Evolutionary conservation across 805 yeast genomes (phyloP).

Genomic region (Suhomyces sp.): DNA sequence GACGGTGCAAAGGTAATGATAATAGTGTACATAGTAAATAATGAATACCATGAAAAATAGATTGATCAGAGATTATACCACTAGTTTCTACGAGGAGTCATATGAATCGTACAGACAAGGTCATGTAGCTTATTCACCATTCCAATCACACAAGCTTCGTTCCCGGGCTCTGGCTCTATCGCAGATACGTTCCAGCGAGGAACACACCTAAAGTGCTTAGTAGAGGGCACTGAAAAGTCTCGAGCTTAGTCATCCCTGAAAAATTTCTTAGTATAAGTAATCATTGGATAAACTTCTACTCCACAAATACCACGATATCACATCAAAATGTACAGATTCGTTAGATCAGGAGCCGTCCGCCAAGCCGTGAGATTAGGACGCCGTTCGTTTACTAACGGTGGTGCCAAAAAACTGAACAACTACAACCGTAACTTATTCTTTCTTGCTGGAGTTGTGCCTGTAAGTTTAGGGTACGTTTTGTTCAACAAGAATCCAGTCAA

Average conservation of each 20-base stretch:
- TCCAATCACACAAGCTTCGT: too few species aligned
- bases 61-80: too few species aligned
- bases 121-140: too few species aligned
- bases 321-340: slow-evolving; percentile 20
- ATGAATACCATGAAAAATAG: background rate
- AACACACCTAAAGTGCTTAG: background rate
- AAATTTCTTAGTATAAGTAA: slow-evolving; percentile 3
- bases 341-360: slow-evolving; percentile 15
- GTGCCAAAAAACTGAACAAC: slow-evolving; percentile 5
- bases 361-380: slow-evolving; percentile 12
- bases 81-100: too few species aligned
- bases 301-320: too few species aligned
- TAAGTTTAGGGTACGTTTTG: slow-evolving; percentile 9
- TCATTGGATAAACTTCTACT: too few species aligned
- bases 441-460: slow-evolving; percentile 16
- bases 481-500: slow-evolving; percentile 8
- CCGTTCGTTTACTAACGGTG: slow-evolving; percentile 11
- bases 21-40: slow-evolving; percentile 3
- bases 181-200: background rate
- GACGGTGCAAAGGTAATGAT: background rate
- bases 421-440: slow-evolving; percentile 11
- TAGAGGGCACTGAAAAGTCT: background rate
- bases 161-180: too few species aligned
- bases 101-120: too few species aligned
- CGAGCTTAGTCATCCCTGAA: slow-evolving; percentile 5